Percentiles rank a stretch among this genome's conserved stretches.
These are phyloP conservation scores for Parastagonospora avenae DNA, from an alignment of 2,329 filamentous ascomycete species.

Conservation along the genomic window DNA sequence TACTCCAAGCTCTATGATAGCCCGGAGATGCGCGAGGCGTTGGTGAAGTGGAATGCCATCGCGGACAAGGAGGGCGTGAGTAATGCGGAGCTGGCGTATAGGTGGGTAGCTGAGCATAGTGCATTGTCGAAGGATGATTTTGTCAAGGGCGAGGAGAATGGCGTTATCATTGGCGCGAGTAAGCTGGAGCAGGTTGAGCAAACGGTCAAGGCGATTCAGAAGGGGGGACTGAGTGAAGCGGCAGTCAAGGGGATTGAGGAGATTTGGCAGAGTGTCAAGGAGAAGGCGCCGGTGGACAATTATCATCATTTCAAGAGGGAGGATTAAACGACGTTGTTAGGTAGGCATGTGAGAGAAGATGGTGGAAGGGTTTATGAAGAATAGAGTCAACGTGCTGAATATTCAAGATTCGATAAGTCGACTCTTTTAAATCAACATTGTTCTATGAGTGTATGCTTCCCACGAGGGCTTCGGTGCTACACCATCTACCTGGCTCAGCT, in stretches of 20 bases:
- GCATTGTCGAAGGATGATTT: constrained; percentile 43
- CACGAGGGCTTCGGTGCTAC: too few species aligned
- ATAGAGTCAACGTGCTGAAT: too few species aligned
- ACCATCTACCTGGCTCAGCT: too few species aligned
- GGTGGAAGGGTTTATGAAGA: too few species aligned
- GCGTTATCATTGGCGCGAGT: constrained; percentile 50
- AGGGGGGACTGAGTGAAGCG: constrained; percentile 31
- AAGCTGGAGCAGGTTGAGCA: constrained; percentile 27
- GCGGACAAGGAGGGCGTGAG: constrained; percentile 47
- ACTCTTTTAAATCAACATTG: too few species aligned
- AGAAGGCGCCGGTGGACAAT: constrained; percentile 35
- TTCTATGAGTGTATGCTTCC: too few species aligned
- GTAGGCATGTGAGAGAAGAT: too few species aligned
- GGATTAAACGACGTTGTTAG: too few species aligned
- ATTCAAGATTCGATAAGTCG: too few species aligned
- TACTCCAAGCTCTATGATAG: constrained; percentile 47
- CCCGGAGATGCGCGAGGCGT: constrained; percentile 41
- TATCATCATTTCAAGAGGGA: background rate
- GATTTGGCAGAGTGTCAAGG: constrained; percentile 33
- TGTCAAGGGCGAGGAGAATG: constrained; percentile 47
- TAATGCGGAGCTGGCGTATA: constrained; percentile 51
- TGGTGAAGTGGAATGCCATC: constrained; percentile 48
- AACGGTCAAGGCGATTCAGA: constrained; percentile 19
- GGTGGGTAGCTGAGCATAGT: constrained; percentile 51
- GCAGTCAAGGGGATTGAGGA: constrained; percentile 27